These are phyloP conservation scores for Rhizomucor pusillus DNA, from an alignment of 371 early-diverging fungal genomes.

Conservation along the genomic window DNA sequence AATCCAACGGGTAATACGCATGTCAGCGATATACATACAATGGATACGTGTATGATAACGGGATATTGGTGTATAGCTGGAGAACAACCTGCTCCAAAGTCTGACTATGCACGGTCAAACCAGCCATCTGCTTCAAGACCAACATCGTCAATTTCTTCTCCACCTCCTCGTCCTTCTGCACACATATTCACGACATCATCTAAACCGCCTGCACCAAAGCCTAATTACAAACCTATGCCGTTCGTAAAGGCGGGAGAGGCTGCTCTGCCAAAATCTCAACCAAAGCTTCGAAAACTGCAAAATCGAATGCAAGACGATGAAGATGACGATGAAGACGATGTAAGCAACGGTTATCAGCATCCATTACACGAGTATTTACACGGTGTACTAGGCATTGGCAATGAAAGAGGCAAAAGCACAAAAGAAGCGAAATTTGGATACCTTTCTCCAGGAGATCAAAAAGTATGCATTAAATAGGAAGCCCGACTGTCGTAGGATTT, in stretches of 20 bases:
- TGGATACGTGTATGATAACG: background rate
- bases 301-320: conserved; percentile 21
- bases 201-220: conserved; percentile 4
- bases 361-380: background rate
- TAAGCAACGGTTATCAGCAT: conserved; percentile 16
- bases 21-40: background rate
- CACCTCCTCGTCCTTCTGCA: background rate
- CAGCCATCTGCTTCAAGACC: conserved; percentile 1
- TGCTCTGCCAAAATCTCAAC: conserved; percentile 7
- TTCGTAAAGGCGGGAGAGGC: conserved; percentile 40
- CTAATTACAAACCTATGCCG: conserved; percentile 42
- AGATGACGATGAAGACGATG: conserved; percentile 31
- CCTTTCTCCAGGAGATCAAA: conserved; percentile 84
- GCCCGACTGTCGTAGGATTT: background rate
- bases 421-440: conserved; percentile 80
- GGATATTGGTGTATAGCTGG: too few species aligned
- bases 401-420: conserved; percentile 39
- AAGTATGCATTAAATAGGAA: conserved; percentile 26
- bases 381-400: conserved; percentile 16
- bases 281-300: conserved; percentile 1
- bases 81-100: too few species aligned
- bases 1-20: conserved; percentile 22
- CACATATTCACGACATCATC: background rate
- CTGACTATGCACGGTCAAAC: background rate
- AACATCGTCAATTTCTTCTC: conserved; percentile 5